A percentile compares a stretch with the other conserved stretches of the same genome.
Conservation (phyloP, 2,329 filamentous ascomycete species). For the Stenocarpella maydis region DNA sequence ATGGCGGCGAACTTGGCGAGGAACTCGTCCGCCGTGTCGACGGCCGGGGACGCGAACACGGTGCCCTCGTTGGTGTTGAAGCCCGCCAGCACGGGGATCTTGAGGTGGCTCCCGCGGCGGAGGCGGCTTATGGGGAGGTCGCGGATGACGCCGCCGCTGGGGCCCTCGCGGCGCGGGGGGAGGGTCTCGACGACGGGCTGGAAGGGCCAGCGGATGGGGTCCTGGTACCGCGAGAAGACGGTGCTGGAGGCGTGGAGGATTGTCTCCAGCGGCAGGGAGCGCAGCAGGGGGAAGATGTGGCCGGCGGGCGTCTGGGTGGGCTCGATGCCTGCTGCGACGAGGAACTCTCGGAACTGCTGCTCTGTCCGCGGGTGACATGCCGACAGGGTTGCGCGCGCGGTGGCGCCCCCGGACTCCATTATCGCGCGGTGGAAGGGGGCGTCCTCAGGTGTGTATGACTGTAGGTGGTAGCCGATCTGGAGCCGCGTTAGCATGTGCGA, state of each 20-base stretch:
- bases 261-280: constrained; percentile 48
- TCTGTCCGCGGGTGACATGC: constrained; percentile 65
- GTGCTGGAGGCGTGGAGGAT: constrained; percentile 52
- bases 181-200: constrained; percentile 70
- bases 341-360: constrained; percentile 63
- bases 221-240: constrained; percentile 55
- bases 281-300: constrained; percentile 60
- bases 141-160: constrained; percentile 58
- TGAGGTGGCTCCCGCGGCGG: constrained; percentile 59
- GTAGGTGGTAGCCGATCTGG: constrained; percentile 73
- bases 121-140: constrained; percentile 67
- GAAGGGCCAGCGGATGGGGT: constrained; percentile 67
- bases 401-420: constrained; percentile 64
- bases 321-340: constrained; percentile 56
- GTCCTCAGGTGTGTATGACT: constrained; percentile 51
- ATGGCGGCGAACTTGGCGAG: constrained; percentile 67
- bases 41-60: constrained; percentile 64
- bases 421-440: constrained; percentile 62
- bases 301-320: constrained; percentile 53
- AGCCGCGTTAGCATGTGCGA: constrained; percentile 21
- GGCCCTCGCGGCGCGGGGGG: constrained; percentile 35
- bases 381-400: constrained; percentile 60
- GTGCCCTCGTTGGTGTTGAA: constrained; percentile 77
- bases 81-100: constrained; percentile 71
- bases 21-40: constrained; percentile 61